phyloP scores from a whole-genome alignment of 768 basidiomycete genomes.

The Floccularia luteovirens region DNA sequence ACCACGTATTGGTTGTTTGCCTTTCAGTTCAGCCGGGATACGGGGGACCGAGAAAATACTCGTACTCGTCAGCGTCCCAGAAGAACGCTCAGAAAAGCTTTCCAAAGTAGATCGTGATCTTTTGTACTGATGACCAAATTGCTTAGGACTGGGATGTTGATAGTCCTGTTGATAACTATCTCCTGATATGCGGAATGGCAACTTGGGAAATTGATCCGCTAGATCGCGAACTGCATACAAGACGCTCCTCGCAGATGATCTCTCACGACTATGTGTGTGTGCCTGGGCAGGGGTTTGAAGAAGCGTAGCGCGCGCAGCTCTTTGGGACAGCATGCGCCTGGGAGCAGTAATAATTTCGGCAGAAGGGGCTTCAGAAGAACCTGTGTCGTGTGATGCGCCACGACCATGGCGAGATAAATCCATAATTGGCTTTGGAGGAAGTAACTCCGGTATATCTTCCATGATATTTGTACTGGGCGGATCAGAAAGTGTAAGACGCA shows the following conservation, averaged over 20 bases:
- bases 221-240: slow-evolving; percentile 41
- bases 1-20: not conserved
- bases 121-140: too few species aligned
- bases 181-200: slow-evolving; percentile 26
- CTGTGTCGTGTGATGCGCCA: slow-evolving; percentile 1
- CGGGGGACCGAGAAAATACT: too few species aligned
- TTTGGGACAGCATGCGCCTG: slow-evolving; percentile 16
- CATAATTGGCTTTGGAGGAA: slow-evolving; percentile 16
- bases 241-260: slow-evolving; percentile 11
- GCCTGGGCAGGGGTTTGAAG: slow-evolving; percentile 8
- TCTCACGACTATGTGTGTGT: slow-evolving; percentile 6
- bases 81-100: too few species aligned
- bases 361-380: slow-evolving; percentile 7
- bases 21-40: not conserved
- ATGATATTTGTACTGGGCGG: slow-evolving; percentile 26
- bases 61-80: too few species aligned
- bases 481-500: slow-evolving; percentile 47
- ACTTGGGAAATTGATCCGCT: slow-evolving; percentile 43
- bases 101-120: too few species aligned
- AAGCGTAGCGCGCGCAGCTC: slow-evolving; percentile 12
- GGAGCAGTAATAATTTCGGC: slow-evolving; percentile 19
- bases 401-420: not conserved
- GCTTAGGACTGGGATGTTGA: too few species aligned
- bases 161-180: too few species aligned
- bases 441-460: slow-evolving; percentile 17